Conservation (phyloP, 495 filamentous ascomycete species). For the Opeltia flavorubescens region DNA sequence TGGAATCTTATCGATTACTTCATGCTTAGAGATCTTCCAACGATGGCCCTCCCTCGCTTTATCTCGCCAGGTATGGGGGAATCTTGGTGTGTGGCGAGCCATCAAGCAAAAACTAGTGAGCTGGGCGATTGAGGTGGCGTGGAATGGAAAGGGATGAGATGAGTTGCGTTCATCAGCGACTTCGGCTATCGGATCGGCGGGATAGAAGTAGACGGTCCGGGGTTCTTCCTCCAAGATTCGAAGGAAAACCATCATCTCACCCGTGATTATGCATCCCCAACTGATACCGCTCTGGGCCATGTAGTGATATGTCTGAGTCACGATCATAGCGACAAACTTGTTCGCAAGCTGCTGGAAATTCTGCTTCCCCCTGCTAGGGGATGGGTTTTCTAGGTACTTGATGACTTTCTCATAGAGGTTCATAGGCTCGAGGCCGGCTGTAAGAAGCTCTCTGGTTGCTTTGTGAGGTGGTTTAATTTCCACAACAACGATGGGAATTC, state of each 20-base stretch:
- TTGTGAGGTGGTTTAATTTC: slow-evolving; percentile 27
- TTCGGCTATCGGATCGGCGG: neutral
- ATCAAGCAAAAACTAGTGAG: too few species aligned
- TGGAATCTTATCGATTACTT: too few species aligned
- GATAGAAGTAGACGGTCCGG: neutral
- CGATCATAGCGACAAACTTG: neutral
- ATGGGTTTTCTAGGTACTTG: slow-evolving; percentile 11
- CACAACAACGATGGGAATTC: too few species aligned
- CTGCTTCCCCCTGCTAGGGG: neutral
- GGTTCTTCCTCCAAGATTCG: neutral
- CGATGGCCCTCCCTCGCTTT: too few species aligned
- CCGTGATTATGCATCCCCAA: neutral
- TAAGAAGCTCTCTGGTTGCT: slow-evolving; percentile 18
- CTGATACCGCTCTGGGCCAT: neutral
- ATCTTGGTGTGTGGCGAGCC: too few species aligned
- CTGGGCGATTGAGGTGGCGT: too few species aligned
- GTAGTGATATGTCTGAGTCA: neutral
- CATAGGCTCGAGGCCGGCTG: slow-evolving; percentile 17
- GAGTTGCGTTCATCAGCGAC: too few species aligned
- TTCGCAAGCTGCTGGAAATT: neutral
- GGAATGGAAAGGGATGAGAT: too few species aligned
- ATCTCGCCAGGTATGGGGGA: too few species aligned
- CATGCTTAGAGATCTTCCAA: too few species aligned
- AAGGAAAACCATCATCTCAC: neutral
- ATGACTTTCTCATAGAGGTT: slow-evolving; percentile 15